These are phyloP conservation scores for Artemisia annua DNA, from an alignment of 129 eudicot genomes.

Conservation along the genomic window DNA sequence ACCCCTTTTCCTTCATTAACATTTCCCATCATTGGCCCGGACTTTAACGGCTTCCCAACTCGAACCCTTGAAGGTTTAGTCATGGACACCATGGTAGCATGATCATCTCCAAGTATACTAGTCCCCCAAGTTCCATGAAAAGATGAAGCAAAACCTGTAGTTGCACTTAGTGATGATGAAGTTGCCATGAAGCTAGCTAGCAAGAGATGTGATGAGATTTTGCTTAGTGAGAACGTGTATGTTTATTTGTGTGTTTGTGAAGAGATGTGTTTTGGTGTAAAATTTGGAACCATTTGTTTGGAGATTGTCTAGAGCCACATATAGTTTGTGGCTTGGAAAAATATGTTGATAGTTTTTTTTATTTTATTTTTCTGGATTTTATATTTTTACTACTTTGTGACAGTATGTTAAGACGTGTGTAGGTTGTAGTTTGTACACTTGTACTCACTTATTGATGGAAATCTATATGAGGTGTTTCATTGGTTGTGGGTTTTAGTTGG, in stretches of 20 bases:
- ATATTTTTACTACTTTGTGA: slow-evolving; percentile 11
- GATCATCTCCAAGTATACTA: slow-evolving; percentile 62
- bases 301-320: slow-evolving; percentile 58
- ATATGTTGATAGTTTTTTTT: slow-evolving; percentile 15
- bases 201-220: slow-evolving; percentile 19
- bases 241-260: slow-evolving; percentile 22
- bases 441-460: slow-evolving; percentile 2
- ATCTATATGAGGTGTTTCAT: slow-evolving; percentile 22
- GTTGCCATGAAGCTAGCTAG: slow-evolving; percentile 44
- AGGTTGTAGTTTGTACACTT: neutral
- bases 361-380: neutral
- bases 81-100: slow-evolving; percentile 40
- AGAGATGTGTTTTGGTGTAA: slow-evolving; percentile 31
- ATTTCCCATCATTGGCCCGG: slow-evolving; percentile 76
- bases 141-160: slow-evolving; percentile 47
- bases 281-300: slow-evolving; percentile 32
- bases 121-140: slow-evolving; percentile 78
- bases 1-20: slow-evolving; percentile 92
- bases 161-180: slow-evolving; percentile 44
- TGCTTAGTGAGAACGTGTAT: slow-evolving; percentile 1
- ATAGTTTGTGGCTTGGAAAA: slow-evolving; percentile 35
- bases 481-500: slow-evolving; percentile 23
- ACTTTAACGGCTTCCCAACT: slow-evolving; percentile 45
- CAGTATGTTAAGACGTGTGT: neutral
- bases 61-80: slow-evolving; percentile 42